Conservation (phyloP, 805 yeast species). For the Schwanniomyces polymorphus region DNA sequence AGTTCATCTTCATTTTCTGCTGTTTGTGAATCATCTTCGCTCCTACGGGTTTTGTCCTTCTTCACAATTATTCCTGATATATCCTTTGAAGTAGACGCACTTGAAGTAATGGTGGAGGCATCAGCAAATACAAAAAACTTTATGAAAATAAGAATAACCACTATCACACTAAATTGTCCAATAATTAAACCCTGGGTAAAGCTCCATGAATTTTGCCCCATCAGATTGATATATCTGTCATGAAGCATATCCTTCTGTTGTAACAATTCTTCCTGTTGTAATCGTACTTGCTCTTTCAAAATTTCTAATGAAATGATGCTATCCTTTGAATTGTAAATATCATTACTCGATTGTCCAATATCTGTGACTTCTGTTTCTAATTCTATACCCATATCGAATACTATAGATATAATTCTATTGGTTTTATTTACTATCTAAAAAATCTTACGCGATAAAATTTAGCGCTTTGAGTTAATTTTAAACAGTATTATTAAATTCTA, state of each 20-base stretch:
- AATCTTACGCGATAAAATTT: slow-evolving; percentile 4
- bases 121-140: slow-evolving; percentile 79
- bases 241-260: not conserved
- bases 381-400: not conserved
- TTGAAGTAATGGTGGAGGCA: slow-evolving; percentile 41
- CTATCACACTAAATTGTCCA: slow-evolving; percentile 72
- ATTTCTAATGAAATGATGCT: not conserved
- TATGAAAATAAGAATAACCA: slow-evolving; percentile 62
- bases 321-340: not conserved
- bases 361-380: not conserved
- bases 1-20: slow-evolving; percentile 15
- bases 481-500: too few relatives aligned
- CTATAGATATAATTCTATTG: not conserved
- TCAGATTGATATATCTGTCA: not conserved
- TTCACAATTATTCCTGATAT: slow-evolving; percentile 32
- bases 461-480: too few relatives aligned
- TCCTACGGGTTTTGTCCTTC: slow-evolving; percentile 20
- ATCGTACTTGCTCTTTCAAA: not conserved
- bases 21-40: slow-evolving; percentile 11
- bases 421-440: not conserved
- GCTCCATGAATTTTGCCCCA: slow-evolving; percentile 44
- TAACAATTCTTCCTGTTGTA: not conserved
- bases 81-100: slow-evolving; percentile 23
- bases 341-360: not conserved
- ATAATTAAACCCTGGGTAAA: slow-evolving; percentile 74